Base-by-base conservation (phyloP, 305 asterid genomes). In the Ajuga reptans region DNA sequence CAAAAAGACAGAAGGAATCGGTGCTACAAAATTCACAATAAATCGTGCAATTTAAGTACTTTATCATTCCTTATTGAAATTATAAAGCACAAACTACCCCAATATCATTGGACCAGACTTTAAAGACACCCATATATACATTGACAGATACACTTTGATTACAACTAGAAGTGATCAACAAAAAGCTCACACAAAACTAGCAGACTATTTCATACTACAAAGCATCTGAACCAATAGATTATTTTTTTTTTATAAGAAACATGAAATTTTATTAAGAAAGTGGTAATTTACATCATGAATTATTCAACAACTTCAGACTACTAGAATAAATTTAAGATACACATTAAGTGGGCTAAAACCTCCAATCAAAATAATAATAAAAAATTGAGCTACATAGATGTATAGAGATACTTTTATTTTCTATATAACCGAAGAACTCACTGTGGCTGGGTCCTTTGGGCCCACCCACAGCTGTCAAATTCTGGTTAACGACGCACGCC, bases 91-190 rank as follows among this genome's bases (percentile, higher is more conserved):
- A 63, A 75, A 27, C 29, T 46, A 24, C 42, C 66, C 46, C 46
- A 21, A 24, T 56, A 41, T 64, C 21, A 33, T 49, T 57, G 27
- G 16, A 65, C 2, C 27, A 52, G 24, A 53, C 50, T 52, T 39
- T 33, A 46, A 36, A 64, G 7, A 33, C n/a, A n/a, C 39, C 7
- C 39, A 33, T 33, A 6, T 33, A 4, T 33, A 33, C 39, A 33
- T 3, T 3, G 7, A 33, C 7, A 33, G 39, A 33, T 11, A 18
- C 36, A 59, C 15, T 16, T 14, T 52, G 24, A 9, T 34, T 9
- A 27, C 34, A 63, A 21, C 24, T n/a, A n/a, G n/a, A 50, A 37
- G 36, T 27, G 16, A 72, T 43, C 9, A 72, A 33, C 64, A 72
- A 18, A 36, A 33, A 12, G 52, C 24, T 16, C 31, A 49, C 11